These are phyloP conservation scores for Emericellopsis atlantica DNA, from an alignment of 2,329 filamentous ascomycete genomes.

Conservation along the genomic window DNA sequence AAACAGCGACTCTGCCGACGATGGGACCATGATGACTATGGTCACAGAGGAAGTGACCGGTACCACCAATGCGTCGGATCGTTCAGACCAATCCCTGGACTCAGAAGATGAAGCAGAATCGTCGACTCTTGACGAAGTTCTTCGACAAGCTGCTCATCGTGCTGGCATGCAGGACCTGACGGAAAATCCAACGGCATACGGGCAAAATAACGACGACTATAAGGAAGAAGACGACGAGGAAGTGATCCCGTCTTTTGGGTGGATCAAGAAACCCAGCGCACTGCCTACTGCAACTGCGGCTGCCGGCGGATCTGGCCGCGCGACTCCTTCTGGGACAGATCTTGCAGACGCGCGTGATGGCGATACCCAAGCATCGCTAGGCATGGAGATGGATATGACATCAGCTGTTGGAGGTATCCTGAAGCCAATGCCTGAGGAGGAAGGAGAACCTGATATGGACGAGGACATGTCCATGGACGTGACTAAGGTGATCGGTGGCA, in stretches of 20 bases:
- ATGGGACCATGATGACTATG: constrained; percentile 71
- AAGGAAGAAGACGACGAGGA: constrained; percentile 48
- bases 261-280: constrained; percentile 41
- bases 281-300: neutral
- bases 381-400: constrained; percentile 35
- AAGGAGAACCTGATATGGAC: constrained; percentile 32
- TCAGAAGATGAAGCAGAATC: constrained; percentile 46
- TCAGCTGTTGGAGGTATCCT: constrained; percentile 42
- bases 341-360: neutral
- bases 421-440: constrained; percentile 6
- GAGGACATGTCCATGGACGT: constrained; percentile 91
- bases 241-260: constrained; percentile 64
- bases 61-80: constrained; percentile 50
- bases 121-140: constrained; percentile 61
- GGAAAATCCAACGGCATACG: too few relatives aligned
- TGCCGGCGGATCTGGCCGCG: neutral
- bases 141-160: constrained; percentile 60
- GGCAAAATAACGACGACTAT: constrained; percentile 23
- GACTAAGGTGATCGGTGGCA: constrained; percentile 69
- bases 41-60: constrained; percentile 68
- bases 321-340: too few relatives aligned
- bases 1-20: constrained; percentile 45
- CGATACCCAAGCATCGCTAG: constrained; percentile 15
- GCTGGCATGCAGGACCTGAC: constrained; percentile 59
- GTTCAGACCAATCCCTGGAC: constrained; percentile 43